Evolutionary conservation across 2,329 filamentous ascomycete species (phyloP).

Genomic region (Aspergillus sojae): DNA sequence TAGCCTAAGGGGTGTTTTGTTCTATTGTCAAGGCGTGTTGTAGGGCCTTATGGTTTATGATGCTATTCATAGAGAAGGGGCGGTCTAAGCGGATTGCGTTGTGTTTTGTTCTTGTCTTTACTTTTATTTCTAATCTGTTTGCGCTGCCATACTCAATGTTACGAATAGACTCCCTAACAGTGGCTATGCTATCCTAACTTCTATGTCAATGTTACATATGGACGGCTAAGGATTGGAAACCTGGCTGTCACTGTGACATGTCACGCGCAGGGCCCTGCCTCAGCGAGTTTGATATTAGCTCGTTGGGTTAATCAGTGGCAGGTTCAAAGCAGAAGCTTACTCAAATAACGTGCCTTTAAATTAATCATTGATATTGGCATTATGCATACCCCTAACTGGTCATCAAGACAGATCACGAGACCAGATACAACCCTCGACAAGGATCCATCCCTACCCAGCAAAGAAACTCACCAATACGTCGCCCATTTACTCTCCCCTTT

Average conservation of each 20-base stretch:
- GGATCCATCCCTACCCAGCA: background rate
- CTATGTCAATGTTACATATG: background rate
- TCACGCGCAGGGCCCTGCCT: background rate
- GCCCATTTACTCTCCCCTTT: constrained; percentile 45
- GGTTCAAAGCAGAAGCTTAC: too few species aligned
- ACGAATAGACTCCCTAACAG: background rate
- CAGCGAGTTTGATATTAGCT: background rate
- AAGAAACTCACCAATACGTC: constrained; percentile 26
- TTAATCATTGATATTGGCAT: background rate
- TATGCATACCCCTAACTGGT: background rate
- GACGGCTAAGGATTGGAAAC: background rate
- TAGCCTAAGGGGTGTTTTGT: background rate
- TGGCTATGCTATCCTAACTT: background rate
- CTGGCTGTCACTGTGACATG: background rate
- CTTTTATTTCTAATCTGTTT: background rate
- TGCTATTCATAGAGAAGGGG: background rate
- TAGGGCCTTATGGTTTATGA: background rate
- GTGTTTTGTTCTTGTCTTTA: background rate
- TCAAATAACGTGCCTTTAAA: background rate
- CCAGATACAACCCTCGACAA: background rate
- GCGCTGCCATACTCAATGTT: background rate
- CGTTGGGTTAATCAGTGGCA: fast-evolving
- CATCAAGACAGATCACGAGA: background rate
- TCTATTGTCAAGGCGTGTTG: too few species aligned
- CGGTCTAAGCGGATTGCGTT: background rate